These are phyloP conservation scores for Strobilomyces echinocephalus DNA, from an alignment of 768 basidiomycete species.

Conservation along the genomic window DNA sequence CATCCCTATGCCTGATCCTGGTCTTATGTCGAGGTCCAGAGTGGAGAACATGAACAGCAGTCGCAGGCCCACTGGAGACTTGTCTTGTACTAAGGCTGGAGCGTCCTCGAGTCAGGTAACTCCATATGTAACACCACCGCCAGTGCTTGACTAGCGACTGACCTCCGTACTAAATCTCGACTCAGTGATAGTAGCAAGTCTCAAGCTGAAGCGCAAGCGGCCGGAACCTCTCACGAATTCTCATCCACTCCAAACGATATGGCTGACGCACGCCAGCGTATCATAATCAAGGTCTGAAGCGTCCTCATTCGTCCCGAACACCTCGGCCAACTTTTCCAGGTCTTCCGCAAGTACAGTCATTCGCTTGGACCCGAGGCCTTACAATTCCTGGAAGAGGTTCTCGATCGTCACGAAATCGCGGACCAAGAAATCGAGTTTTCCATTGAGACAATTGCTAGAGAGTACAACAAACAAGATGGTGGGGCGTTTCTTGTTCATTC, in stretches of 20 bases:
- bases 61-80: neutral
- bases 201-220: too few species aligned
- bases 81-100: neutral
- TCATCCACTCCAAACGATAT: slow-evolving; percentile 16
- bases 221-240: too few species aligned
- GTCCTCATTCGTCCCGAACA: neutral
- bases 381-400: slow-evolving; percentile 63
- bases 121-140: too few species aligned
- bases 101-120: too few species aligned
- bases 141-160: too few species aligned
- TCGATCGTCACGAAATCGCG: slow-evolving; percentile 65
- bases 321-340: slow-evolving; percentile 37
- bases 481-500: slow-evolving; percentile 10
- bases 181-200: too few species aligned
- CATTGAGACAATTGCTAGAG: slow-evolving; percentile 75
- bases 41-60: slow-evolving; percentile 51
- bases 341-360: slow-evolving; percentile 85
- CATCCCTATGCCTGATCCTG: slow-evolving; percentile 69
- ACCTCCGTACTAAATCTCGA: too few species aligned
- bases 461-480: slow-evolving; percentile 91
- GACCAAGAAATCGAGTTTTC: slow-evolving; percentile 69
- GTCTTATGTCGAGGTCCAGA: slow-evolving; percentile 71
- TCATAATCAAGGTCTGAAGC: slow-evolving; percentile 40
- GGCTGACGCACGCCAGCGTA: slow-evolving; percentile 37
- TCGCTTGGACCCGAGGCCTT: slow-evolving; percentile 78